Evolutionary conservation across 2,329 filamentous ascomycete species (phyloP), one percentile per base, ranked within the genome.

Genomic region (Aspergillus phoenicis): DNA sequence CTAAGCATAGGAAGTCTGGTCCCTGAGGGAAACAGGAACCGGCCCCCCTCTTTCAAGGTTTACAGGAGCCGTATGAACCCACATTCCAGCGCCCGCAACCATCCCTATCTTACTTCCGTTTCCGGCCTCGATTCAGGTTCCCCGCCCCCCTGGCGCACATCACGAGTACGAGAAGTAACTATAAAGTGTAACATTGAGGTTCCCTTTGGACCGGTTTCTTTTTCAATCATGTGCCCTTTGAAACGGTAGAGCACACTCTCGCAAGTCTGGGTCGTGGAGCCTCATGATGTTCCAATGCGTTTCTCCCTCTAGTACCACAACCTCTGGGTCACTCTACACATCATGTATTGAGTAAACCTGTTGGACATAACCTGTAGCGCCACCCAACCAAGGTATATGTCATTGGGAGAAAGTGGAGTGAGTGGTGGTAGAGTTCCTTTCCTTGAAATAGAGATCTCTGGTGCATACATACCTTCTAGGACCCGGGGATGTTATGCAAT

Each of bases 181-280:
- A 51, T 51, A 51, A 51, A 51, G 47, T 51, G 47, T 51, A 51
- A 51, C 47, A 8, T 51, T 6, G 26, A 13, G 41, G 41, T 7
- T 28, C 8, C 45, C 11, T 24, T 45, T 4, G 33, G 47, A 15
- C 47, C 26, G 8, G 15, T 17, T 33, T 4, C 11, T 36, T 33
- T 8, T 5, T 17, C 28, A 5, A 51, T 51, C 15, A 28, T 33
- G 47, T 15, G 26, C 8, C 47, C 8, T n/a, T 49, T 8, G 13
- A 26, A 13, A 28, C 28, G 47, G 47, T 28, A 45, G 41, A 45
- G 17, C 41, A 45, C 41, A 36, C 33, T 36, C 33, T 11, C 17
- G 5, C 20, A 11, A 43, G n/a, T 24, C 26, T n/a, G n/a, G 47
- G 47, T 49, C 24, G 13, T 51, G 47, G 47, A 11, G 8, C 26